A percentile compares a stretch with the other conserved stretches of the same genome.
phyloP scores from a whole-genome alignment of 2,329 filamentous ascomycete genomes.

The Pseudopyrenochaeta lycopersici region DNA sequence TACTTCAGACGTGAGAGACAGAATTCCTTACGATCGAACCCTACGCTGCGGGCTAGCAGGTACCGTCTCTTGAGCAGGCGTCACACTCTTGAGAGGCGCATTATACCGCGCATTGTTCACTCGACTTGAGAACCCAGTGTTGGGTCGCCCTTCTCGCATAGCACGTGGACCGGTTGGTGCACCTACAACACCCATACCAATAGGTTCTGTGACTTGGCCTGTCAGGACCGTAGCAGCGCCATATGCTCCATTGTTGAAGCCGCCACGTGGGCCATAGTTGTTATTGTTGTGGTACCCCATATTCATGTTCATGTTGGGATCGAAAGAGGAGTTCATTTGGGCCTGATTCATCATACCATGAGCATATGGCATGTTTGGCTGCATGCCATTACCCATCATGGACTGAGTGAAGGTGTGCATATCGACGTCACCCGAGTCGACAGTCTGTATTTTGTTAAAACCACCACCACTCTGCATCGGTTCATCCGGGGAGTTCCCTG shows the following conservation, averaged over 20 bases:
- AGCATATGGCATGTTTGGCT: constrained; percentile 28
- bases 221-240: constrained; percentile 49
- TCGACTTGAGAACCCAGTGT: constrained; percentile 76
- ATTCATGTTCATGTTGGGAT: constrained; percentile 51
- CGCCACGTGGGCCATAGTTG: constrained; percentile 56
- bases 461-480: constrained; percentile 23
- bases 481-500: constrained; percentile 25
- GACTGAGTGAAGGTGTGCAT: constrained; percentile 32
- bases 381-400: constrained; percentile 42
- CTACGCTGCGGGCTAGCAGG: constrained; percentile 36
- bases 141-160: constrained; percentile 88
- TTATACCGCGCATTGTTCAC: constrained; percentile 49
- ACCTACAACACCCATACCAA: constrained; percentile 68
- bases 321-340: constrained; percentile 51
- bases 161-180: constrained; percentile 94
- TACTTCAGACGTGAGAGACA: not conserved
- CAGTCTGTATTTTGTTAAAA: constrained; percentile 46
- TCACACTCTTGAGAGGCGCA: constrained; percentile 29
- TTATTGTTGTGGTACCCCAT: constrained; percentile 49
- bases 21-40: constrained; percentile 40
- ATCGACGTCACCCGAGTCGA: constrained; percentile 38
- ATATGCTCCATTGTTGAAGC: constrained; percentile 50
- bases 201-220: constrained; percentile 45
- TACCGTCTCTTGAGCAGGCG: constrained; percentile 27
- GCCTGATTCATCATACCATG: constrained; percentile 53